Percentiles rank a stretch among this genome's conserved stretches.
These are phyloP conservation scores for Cyberlindnera mrakii DNA, from an alignment of 805 yeast genomes.

Conservation along the genomic window DNA sequence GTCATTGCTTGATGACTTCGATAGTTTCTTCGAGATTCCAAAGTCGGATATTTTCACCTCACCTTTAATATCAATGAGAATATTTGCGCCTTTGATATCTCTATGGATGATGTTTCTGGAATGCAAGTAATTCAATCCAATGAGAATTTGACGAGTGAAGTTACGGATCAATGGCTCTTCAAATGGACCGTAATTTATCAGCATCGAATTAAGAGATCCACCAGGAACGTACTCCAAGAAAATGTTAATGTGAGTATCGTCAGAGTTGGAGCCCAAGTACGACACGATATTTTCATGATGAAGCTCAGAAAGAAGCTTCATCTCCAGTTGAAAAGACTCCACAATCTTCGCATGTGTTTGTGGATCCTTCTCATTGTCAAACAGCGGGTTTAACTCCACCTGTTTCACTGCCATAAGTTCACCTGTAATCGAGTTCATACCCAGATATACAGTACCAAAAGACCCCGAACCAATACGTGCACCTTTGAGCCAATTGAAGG, in stretches of 20 bases:
- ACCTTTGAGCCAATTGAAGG: conserved; percentile 87
- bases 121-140: conserved; percentile 71
- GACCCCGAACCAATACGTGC: conserved; percentile 92
- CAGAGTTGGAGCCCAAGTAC: conserved; percentile 82
- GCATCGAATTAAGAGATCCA: conserved; percentile 65
- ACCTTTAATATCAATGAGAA: conserved; percentile 73
- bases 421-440: conserved; percentile 88
- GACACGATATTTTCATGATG: conserved; percentile 92
- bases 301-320: conserved; percentile 66
- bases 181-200: conserved; percentile 69
- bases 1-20: conserved; percentile 34
- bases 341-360: conserved; percentile 50
- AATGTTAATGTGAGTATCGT: conserved; percentile 65
- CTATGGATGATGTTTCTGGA: conserved; percentile 73
- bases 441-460: conserved; percentile 89
- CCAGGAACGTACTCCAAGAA: conserved; percentile 74
- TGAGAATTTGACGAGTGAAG: conserved; percentile 68
- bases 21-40: conserved; percentile 69
- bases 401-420: conserved; percentile 97
- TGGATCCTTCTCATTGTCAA: conserved; percentile 21
- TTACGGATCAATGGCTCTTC: conserved; percentile 70
- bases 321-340: conserved; percentile 78
- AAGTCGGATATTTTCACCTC: conserved; percentile 82
- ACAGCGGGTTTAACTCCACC: conserved; percentile 57
- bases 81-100: conserved; percentile 86